Evolutionary conservation across 805 yeast genomes (phyloP).

Genomic region (Metschnikowia colocasiae): DNA sequence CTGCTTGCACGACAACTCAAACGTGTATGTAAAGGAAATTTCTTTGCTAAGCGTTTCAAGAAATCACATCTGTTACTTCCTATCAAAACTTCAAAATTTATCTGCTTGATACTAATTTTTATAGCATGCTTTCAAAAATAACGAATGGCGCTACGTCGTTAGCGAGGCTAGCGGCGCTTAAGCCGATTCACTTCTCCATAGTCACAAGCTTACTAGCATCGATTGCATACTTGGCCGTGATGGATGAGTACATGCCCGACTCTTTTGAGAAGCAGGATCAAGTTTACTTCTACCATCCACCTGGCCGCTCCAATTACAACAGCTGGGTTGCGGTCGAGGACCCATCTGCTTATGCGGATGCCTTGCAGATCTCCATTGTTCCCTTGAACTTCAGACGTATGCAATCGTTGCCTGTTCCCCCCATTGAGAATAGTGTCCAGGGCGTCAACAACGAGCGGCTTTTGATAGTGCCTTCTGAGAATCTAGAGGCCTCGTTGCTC

Average conservation of each 20-base stretch:
- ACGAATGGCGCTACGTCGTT: constrained; percentile 35
- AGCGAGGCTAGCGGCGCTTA: constrained; percentile 62
- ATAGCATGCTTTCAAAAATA: constrained; percentile 28
- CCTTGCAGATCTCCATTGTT: constrained; percentile 46
- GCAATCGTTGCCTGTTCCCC: constrained; percentile 40
- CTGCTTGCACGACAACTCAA: neutral
- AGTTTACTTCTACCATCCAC: constrained; percentile 34
- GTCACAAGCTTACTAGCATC: constrained; percentile 71
- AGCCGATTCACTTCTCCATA: constrained; percentile 85
- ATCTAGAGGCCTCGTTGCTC: constrained; percentile 23
- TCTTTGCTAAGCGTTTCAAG: neutral
- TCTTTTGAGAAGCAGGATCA: constrained; percentile 34
- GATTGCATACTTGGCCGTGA: constrained; percentile 69
- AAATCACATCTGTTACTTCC: neutral
- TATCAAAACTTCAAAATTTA: too few species aligned
- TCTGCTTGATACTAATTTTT: neutral
- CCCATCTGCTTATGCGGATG: constrained; percentile 34
- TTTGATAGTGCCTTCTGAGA: constrained; percentile 33
- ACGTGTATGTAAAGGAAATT: neutral
- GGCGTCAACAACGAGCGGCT: constrained; percentile 42
- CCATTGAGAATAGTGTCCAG: constrained; percentile 35
- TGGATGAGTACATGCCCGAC: constrained; percentile 60
- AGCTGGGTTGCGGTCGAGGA: constrained; percentile 52
- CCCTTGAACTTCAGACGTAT: constrained; percentile 57
- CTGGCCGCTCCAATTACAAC: constrained; percentile 30